Evolutionary conservation across 2,329 filamentous ascomycete species (phyloP).

Genomic region (Aspergillus neoniger): DNA sequence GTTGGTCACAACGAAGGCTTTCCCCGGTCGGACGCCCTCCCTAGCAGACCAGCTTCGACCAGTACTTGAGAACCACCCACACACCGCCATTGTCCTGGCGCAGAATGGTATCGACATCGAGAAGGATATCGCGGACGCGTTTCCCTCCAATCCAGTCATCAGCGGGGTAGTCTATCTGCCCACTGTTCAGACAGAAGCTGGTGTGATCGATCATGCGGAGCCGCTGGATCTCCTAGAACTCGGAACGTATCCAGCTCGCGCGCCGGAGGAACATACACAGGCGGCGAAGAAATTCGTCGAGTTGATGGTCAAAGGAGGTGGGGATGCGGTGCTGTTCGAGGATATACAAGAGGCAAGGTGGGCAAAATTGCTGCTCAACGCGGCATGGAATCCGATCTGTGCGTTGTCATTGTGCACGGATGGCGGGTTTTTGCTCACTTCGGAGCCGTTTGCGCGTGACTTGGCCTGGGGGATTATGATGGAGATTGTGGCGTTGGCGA

Average conservation of each 20-base stretch:
- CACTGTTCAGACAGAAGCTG: constrained; percentile 52
- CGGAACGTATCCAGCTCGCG: constrained; percentile 50
- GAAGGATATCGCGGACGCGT: constrained; percentile 52
- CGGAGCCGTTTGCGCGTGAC: constrained; percentile 34
- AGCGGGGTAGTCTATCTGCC: constrained; percentile 60
- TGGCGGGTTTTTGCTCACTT: constrained; percentile 51
- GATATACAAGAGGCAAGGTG: constrained; percentile 61
- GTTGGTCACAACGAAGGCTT: constrained; percentile 51
- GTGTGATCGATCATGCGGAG: constrained; percentile 50
- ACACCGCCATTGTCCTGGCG: constrained; percentile 59
- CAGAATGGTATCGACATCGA: constrained; percentile 66
- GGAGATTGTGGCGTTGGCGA: constrained; percentile 48
- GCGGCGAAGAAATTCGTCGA: constrained; percentile 42
- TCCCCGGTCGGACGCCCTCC: constrained; percentile 41
- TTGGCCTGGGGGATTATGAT: constrained; percentile 48
- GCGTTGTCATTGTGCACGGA: constrained; percentile 58
- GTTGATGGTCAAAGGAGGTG: constrained; percentile 48
- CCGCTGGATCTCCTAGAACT: constrained; percentile 51
- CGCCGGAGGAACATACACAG: constrained; percentile 28
- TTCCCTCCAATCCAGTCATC: constrained; percentile 56
- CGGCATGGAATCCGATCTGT: constrained; percentile 62
- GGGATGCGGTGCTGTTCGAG: constrained; percentile 51
- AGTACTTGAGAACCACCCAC: constrained; percentile 35
- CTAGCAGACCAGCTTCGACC: constrained; percentile 40
- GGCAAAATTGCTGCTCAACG: constrained; percentile 64